Evolutionary conservation across 208 protist species (phyloP), one percentile per base, ranked within the genome.

Genomic region (Kentomonas sorsogonicus): DNA sequence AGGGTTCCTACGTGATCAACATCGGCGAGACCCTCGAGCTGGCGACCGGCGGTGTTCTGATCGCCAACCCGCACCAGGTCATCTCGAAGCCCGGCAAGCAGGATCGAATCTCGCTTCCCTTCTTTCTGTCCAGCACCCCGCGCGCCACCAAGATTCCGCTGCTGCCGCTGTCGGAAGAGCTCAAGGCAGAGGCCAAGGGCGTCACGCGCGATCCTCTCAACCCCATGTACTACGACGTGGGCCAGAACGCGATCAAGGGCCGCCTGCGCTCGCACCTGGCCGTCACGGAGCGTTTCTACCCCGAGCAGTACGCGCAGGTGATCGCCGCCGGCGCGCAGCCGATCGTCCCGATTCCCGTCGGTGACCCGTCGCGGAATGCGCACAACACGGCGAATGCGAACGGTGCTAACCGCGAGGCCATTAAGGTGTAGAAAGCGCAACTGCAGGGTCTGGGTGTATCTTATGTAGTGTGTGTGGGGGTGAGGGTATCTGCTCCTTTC

Each of bases 1-100:
- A 60, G 54, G 40, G 50, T n/a, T 9, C 54, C 6, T 60, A 29
- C 41, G 27, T 60, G 5, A 22, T 60, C 18, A 58, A 58, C 53
- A 58, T 58, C 45, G 53, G 53, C 53, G 53, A 58, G 39, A 47
- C 36, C 2, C 41, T 60, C 7, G 54, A 60, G 54, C 29, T 60
- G 20, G 38, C 40, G 6, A 60, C 54, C 26, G 36, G 31, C 30
- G 54, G 54, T n/a, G 47, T 50, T 29, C 40, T 60, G 4, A 43
- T 11, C 18, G 54, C 54, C 23, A 48, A 60, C 54, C 22, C 50
- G 3, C 54, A 60, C 25, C 54, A 50, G n/a, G 54, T 60, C 16
- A 20, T 51, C 23, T 33, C 31, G 46, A n/a, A 20, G n/a, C 40
- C 54, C 3, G 4, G 16, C 23, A 60, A 50, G 23, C 29, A 43